These are phyloP conservation scores for Phytopythium montanum DNA, from an alignment of 352 stramenopile genomes.

Conservation along the genomic window DNA sequence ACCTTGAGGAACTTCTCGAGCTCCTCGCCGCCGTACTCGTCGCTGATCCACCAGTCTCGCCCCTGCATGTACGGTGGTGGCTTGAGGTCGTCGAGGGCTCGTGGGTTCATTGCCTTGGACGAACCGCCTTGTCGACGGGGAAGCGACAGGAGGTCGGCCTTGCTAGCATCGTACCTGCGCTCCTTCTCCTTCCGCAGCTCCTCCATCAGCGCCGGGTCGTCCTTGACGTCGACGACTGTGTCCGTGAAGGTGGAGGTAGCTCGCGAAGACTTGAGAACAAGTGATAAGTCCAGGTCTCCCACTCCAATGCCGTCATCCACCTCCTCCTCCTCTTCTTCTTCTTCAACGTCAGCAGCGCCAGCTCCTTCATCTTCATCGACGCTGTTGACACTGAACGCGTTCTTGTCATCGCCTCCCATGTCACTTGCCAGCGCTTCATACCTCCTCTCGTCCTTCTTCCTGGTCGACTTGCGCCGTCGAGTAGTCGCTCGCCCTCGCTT, in stretches of 20 bases:
- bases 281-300: constrained; percentile 35
- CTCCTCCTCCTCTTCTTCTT: constrained; percentile 12
- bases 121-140: background rate
- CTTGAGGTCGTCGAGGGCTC: constrained; percentile 5
- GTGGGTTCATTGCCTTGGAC: background rate
- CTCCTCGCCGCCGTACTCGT: constrained; percentile 60
- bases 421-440: background rate
- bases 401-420: background rate
- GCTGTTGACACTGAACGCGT: background rate
- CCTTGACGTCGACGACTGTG: background rate
- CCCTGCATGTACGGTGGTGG: constrained; percentile 45
- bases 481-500: background rate
- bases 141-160: constrained; percentile 33
- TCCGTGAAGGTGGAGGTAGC: constrained; percentile 6
- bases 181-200: constrained; percentile 40
- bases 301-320: constrained; percentile 59
- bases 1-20: constrained; percentile 71
- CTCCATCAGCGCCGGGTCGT: constrained; percentile 51
- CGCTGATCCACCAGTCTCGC: constrained; percentile 72
- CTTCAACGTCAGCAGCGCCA: constrained; percentile 7
- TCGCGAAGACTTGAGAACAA: constrained; percentile 17
- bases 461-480: background rate
- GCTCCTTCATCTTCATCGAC: background rate
- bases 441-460: constrained; percentile 8
- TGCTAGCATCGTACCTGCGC: constrained; percentile 48